phyloP scores from a whole-genome alignment of 2,329 filamentous ascomycete genomes.

The Neonectria faginata region DNA sequence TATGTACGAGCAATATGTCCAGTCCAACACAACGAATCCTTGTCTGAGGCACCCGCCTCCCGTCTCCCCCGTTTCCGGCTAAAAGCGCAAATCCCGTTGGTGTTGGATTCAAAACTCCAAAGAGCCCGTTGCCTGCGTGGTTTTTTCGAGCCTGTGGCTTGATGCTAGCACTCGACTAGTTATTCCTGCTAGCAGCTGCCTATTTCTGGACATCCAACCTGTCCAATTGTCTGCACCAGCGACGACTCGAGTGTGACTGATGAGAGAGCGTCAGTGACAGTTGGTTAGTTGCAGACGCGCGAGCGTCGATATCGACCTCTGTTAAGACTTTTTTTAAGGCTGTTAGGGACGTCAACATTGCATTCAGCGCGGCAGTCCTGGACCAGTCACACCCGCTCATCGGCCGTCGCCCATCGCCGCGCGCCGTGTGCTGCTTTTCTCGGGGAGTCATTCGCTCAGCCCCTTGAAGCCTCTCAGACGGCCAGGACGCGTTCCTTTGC shows the following conservation, averaged over 20 bases:
- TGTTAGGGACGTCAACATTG: slow-evolving; percentile 25
- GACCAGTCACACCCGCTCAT: slow-evolving; percentile 23
- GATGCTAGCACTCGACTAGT: slow-evolving; percentile 13
- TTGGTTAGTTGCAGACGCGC: slow-evolving; percentile 6
- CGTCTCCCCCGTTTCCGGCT: slow-evolving; percentile 8
- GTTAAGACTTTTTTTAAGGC: neutral
- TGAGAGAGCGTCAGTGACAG: slow-evolving; percentile 7
- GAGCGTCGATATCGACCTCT: slow-evolving; percentile 27
- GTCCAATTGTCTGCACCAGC: slow-evolving; percentile 3
- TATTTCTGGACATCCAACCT: slow-evolving; percentile 21
- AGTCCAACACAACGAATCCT: slow-evolving; percentile 10
- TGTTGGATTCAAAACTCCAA: slow-evolving; percentile 18
- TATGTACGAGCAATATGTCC: slow-evolving; percentile 9
- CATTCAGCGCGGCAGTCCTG: slow-evolving; percentile 11
- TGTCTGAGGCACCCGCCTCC: slow-evolving; percentile 1
- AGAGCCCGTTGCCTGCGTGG: neutral
- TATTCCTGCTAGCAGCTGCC: slow-evolving; percentile 4
- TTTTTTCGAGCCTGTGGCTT: neutral
- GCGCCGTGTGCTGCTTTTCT: slow-evolving; percentile 29
- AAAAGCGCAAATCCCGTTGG: slow-evolving; percentile 26
- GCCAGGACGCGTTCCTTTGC: slow-evolving; percentile 29
- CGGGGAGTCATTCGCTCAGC: slow-evolving; percentile 36
- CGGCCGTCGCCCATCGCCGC: slow-evolving; percentile 23
- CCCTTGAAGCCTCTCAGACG: slow-evolving; percentile 30
- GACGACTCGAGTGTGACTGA: slow-evolving; percentile 11